Evolutionary conservation across 169 alveolate species (phyloP).

Genomic region (Amoebophrya sp.): DNA sequence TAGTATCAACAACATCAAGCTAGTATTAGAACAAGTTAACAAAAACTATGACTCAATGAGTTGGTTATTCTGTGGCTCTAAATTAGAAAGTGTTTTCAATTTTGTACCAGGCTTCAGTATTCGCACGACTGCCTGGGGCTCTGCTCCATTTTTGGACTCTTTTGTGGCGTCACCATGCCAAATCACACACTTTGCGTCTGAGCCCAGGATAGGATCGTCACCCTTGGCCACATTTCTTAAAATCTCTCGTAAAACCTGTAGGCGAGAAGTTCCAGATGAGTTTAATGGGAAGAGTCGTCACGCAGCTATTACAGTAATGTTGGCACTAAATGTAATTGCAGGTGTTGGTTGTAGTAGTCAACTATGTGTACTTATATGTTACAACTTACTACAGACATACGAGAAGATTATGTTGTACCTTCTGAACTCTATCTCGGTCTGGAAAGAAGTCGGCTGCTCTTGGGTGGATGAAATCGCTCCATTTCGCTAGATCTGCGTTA

Average conservation of each 20-base stretch:
- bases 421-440: background rate
- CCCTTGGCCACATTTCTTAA: background rate
- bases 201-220: background rate
- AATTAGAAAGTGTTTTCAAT: no score
- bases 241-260: background rate
- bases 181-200: slow-evolving; percentile 26
- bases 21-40: no score
- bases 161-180: slow-evolving; percentile 32
- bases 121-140: slow-evolving; percentile 40
- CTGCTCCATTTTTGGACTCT: background rate
- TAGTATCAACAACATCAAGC: no score
- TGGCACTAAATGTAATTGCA: background rate
- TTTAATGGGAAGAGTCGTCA: no score
- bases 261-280: no score
- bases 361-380: no score
- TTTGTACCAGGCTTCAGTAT: slow-evolving; percentile 46
- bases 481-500: background rate
- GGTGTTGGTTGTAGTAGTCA: no score
- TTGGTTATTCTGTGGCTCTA: no score
- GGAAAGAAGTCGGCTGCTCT: slow-evolving; percentile 3
- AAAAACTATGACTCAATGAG: no score
- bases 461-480: background rate
- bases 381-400: no score
- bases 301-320: background rate
- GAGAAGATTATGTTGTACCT: no score